These are phyloP conservation scores for Pistacia atlantica DNA, from an alignment of 345 rosid genomes.

Conservation along the genomic window DNA sequence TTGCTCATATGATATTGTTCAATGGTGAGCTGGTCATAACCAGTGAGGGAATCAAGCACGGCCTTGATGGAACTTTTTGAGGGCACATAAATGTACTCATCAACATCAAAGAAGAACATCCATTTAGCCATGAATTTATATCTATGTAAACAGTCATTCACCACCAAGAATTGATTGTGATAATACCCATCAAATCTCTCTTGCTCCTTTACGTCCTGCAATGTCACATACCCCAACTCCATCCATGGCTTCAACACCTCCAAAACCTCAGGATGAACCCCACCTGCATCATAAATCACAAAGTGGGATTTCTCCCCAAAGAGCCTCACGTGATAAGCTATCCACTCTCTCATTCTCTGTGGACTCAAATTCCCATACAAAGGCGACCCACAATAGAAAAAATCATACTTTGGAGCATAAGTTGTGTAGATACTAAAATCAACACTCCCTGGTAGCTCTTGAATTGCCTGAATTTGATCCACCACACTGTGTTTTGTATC, in stretches of 20 bases:
- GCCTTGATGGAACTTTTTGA: slow-evolving; percentile 53
- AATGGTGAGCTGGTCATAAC: slow-evolving; percentile 67
- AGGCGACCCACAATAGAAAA: slow-evolving; percentile 84
- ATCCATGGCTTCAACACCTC: slow-evolving; percentile 91
- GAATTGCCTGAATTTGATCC: slow-evolving; percentile 55
- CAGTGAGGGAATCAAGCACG: slow-evolving; percentile 65
- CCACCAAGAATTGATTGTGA: slow-evolving; percentile 92
- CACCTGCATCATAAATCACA: slow-evolving; percentile 89
- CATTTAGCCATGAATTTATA: slow-evolving; percentile 75
- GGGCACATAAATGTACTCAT: slow-evolving; percentile 70
- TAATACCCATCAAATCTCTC: slow-evolving; percentile 95
- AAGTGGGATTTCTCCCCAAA: slow-evolving; percentile 79
- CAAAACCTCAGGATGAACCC: slow-evolving; percentile 67
- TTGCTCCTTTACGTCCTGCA: slow-evolving; percentile 79
- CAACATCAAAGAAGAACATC: slow-evolving; percentile 94
- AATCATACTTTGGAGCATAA: slow-evolving; percentile 63
- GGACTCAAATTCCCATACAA: slow-evolving; percentile 81
- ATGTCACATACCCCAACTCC: slow-evolving; percentile 78
- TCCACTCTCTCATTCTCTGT: slow-evolving; percentile 82
- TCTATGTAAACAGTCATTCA: slow-evolving; percentile 86
- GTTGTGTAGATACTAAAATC: slow-evolving; percentile 37
- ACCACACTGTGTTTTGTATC: slow-evolving; percentile 56
- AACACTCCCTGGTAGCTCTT: slow-evolving; percentile 49
- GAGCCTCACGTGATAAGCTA: slow-evolving; percentile 76
- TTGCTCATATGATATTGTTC: slow-evolving; percentile 87